These are phyloP conservation scores for Oryza nivara DNA, from an alignment of 176 grass and related monocot genomes.

Conservation along the genomic window DNA sequence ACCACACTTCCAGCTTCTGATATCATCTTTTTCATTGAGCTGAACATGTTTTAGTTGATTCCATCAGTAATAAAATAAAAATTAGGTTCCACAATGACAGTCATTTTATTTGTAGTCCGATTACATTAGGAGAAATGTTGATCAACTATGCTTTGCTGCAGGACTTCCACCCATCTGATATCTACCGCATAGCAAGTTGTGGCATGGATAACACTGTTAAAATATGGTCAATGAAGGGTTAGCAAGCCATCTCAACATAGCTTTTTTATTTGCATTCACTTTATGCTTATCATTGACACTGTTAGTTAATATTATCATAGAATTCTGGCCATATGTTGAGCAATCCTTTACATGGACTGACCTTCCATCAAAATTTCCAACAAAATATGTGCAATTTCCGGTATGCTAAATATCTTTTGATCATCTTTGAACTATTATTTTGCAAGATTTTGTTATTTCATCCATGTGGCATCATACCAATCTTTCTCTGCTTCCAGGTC, in stretches of 20 bases:
- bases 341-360: constrained; percentile 91
- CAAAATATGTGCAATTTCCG: constrained; percentile 91
- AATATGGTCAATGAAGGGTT: constrained; percentile 98
- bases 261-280: background rate
- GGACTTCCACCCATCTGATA: constrained; percentile 81
- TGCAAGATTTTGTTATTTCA: constrained; percentile 18
- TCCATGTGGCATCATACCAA: background rate
- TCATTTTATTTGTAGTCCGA: background rate
- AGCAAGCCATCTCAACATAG: constrained; percentile 17
- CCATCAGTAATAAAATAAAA: background rate
- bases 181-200: constrained; percentile 79
- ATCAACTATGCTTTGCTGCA: background rate
- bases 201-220: constrained; percentile 96
- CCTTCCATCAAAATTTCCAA: constrained; percentile 84
- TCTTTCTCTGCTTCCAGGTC: constrained; percentile 54
- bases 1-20: background rate
- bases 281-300: constrained; percentile 26
- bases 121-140: background rate
- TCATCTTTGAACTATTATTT: background rate
- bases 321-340: constrained; percentile 92
- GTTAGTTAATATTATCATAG: constrained; percentile 36
- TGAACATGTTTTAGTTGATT: constrained; percentile 18
- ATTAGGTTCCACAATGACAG: background rate
- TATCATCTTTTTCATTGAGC: background rate
- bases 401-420: constrained; percentile 41